These are phyloP conservation scores for Mycena epipterygia DNA, from an alignment of 768 basidiomycete species.

Conservation along the genomic window DNA sequence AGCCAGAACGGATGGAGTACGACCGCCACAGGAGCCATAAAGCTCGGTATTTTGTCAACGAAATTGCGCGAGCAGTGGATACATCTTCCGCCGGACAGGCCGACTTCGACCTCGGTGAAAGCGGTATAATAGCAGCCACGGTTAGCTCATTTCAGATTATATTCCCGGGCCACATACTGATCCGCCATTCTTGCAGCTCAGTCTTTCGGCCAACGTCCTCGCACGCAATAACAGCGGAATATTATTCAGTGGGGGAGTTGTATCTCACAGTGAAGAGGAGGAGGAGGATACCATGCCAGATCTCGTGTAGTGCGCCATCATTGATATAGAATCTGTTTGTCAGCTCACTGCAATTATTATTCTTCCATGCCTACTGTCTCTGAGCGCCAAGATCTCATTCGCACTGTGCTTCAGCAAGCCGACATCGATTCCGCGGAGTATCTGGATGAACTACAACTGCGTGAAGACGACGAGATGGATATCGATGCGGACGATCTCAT, in stretches of 20 bases:
- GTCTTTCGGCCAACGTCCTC: too few relatives aligned
- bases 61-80: too few relatives aligned
- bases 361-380: slow-evolving; percentile 18
- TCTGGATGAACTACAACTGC: neutral
- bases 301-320: neutral
- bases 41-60: too few relatives aligned
- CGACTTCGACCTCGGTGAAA: too few relatives aligned
- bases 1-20: too few relatives aligned
- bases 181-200: too few relatives aligned
- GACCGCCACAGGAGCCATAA: too few relatives aligned
- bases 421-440: neutral
- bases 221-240: too few relatives aligned
- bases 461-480: neutral
- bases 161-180: too few relatives aligned
- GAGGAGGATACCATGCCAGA: slow-evolving; percentile 2
- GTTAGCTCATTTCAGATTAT: too few relatives aligned
- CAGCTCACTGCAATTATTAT: neutral
- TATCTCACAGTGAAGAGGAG: neutral
- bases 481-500: neutral
- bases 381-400: neutral
- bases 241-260: neutral
- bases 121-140: too few relatives aligned
- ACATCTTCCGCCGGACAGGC: too few relatives aligned
- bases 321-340: neutral
- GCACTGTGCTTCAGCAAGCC: neutral